phyloP scores from a whole-genome alignment of 352 stramenopile genomes.

The Blastocystis sp. region DNA sequence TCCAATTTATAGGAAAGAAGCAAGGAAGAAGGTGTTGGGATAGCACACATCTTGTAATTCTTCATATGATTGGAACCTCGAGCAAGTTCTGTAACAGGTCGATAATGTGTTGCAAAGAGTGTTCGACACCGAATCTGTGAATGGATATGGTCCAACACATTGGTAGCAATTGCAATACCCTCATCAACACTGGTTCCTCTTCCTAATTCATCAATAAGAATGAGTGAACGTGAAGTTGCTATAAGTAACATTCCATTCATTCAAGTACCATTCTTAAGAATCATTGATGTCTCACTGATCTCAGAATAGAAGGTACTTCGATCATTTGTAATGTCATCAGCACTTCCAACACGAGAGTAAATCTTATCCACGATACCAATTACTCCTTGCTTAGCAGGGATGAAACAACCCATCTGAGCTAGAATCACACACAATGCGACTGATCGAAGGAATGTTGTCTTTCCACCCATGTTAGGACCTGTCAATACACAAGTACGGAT shows the following conservation, averaged over 20 bases:
- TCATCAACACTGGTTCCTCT: conserved; percentile 51
- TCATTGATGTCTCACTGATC: conserved; percentile 32
- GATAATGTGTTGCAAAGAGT: conserved; percentile 55
- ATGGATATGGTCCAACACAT: conserved; percentile 36
- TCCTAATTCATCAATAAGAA: conserved; percentile 56
- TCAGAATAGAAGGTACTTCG: conserved; percentile 43
- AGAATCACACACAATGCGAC: conserved; percentile 50
- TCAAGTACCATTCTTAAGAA: conserved; percentile 18
- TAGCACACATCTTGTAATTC: conserved; percentile 44
- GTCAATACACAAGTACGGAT: conserved; percentile 14
- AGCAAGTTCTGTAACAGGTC: not conserved
- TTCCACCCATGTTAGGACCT: conserved; percentile 59
- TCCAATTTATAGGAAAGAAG: conserved; percentile 58
- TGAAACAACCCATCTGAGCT: conserved; percentile 54
- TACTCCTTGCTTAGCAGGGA: not conserved
- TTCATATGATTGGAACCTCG: not conserved
- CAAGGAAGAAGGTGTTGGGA: conserved; percentile 4
- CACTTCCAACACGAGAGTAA: conserved; percentile 35
- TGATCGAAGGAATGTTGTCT: conserved; percentile 44
- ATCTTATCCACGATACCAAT: conserved; percentile 54
- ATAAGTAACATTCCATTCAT: not conserved
- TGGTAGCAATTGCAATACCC: conserved; percentile 30
- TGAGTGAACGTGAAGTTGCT: conserved; percentile 47
- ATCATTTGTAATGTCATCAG: conserved; percentile 55
- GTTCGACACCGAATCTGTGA: conserved; percentile 11